These are phyloP conservation scores for Hepatocystis sp. DNA, from an alignment of 169 alveolate genomes.

Conservation along the genomic window DNA sequence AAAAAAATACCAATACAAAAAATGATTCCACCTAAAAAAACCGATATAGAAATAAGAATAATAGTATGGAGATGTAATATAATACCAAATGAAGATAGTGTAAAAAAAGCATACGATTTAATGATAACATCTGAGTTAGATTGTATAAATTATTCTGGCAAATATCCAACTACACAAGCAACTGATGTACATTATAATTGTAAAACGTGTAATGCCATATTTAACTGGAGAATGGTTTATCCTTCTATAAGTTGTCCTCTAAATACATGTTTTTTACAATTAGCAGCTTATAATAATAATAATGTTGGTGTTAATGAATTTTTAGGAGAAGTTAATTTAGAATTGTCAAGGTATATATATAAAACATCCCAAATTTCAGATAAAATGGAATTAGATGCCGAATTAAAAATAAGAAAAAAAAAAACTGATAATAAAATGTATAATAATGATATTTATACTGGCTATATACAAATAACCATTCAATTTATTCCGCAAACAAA, in stretches of 20 bases:
- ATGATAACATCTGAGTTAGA: slow-evolving; percentile 87
- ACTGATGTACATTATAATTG: slow-evolving; percentile 94
- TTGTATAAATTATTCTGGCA: slow-evolving; percentile 88
- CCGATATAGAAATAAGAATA: slow-evolving; percentile 87
- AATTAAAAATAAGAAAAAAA: slow-evolving; percentile 86
- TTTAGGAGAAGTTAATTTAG: slow-evolving; percentile 90
- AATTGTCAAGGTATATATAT: slow-evolving; percentile 87
- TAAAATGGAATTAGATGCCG: slow-evolving; percentile 89
- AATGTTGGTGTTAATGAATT: slow-evolving; percentile 89
- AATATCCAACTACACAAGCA: slow-evolving; percentile 83
- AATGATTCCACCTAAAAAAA: slow-evolving; percentile 84
- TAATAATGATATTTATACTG: slow-evolving; percentile 80
- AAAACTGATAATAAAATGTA: slow-evolving; percentile 74
- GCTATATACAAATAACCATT: slow-evolving; percentile 90
- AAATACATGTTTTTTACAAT: slow-evolving; percentile 91
- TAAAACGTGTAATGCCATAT: slow-evolving; percentile 89
- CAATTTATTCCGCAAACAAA: slow-evolving; percentile 93
- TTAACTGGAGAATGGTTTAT: slow-evolving; percentile 94
- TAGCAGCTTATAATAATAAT: slow-evolving; percentile 89
- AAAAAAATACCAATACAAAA: slow-evolving; percentile 84
- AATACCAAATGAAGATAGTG: slow-evolving; percentile 58
- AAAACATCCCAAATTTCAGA: slow-evolving; percentile 87
- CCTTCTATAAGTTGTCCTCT: slow-evolving; percentile 90
- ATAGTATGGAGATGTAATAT: slow-evolving; percentile 81
- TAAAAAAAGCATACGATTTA: slow-evolving; percentile 83